Percentiles rank a stretch among this genome's conserved stretches.
These are phyloP conservation scores for Tanacetum coccineum DNA, from an alignment of 129 eudicot species.

Conservation along the genomic window DNA sequence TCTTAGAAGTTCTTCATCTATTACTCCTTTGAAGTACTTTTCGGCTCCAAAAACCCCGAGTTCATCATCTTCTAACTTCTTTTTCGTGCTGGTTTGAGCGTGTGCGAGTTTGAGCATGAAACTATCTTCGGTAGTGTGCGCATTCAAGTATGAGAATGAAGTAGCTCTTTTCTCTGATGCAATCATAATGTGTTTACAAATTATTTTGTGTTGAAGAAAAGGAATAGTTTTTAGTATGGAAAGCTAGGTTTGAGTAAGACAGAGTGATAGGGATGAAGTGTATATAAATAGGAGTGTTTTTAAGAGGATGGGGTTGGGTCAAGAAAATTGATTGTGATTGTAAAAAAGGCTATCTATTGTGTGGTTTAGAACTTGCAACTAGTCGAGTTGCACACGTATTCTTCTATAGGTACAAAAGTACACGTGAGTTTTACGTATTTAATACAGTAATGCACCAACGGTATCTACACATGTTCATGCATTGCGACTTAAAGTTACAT, in stretches of 20 bases:
- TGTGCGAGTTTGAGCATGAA: constrained; percentile 25
- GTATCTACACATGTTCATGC: too few species aligned
- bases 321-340: constrained; percentile 15
- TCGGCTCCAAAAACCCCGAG: constrained; percentile 85
- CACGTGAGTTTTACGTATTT: background rate
- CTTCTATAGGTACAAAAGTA: background rate
- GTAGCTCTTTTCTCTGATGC: constrained; percentile 16
- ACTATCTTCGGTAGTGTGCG: constrained; percentile 27
- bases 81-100: constrained; percentile 2
- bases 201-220: background rate
- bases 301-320: constrained; percentile 10
- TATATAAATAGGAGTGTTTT: constrained; percentile 14
- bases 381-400: background rate
- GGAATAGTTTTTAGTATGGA: constrained; percentile 15
- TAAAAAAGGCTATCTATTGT: constrained; percentile 10
- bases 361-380: constrained; percentile 15
- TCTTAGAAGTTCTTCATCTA: constrained; percentile 31
- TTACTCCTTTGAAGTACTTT: constrained; percentile 73
- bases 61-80: constrained; percentile 52
- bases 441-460: too few species aligned
- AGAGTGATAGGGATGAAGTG: constrained; percentile 20
- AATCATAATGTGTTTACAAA: constrained; percentile 5
- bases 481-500: too few species aligned
- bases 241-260: constrained; percentile 6
- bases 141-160: constrained; percentile 51